Evolutionary conservation across 495 filamentous ascomycete genomes (phyloP), one percentile per base, ranked within the genome.

Genomic region (Penicillium simplicissimum): DNA sequence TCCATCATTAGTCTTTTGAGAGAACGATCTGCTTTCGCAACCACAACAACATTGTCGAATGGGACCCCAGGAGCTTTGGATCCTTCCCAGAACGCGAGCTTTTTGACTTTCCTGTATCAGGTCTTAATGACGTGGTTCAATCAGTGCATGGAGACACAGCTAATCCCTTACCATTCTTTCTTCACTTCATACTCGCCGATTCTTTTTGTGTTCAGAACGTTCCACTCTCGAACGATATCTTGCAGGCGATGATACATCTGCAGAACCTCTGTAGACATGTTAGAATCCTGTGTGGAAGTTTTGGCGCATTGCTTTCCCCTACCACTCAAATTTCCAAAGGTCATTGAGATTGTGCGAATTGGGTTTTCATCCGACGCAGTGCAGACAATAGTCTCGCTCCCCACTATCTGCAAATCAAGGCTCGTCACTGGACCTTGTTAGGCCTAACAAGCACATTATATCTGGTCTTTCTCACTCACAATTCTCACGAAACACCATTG

Each of bases 1-100:
- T 55, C 52, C 52, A 55, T 55, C 52, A 35, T 55, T 34, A 55
- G 3, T 15, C 36, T 37, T 14, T 55, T 55, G 19, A 38, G 36
- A 11, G 35, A 13, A 11, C 14, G 17, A 14, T 55, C 52, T 33
- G 52, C 8, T 40, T 55, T 37, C 17, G 52, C 34, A 25, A 55
- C 52, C 33, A 40, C 52, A 19, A 37, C 5, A 19, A 55, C 52
- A 25, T 11, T 55, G 33, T 31, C 10, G 19, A 55, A 55, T 31
- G 52, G 52, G 6, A 8, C 21, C 3, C 21, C 36, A 3, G 52
- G 34, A 19, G 34, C 21, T 25, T 40, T 38, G 9, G 52, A 55
- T 37, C 21, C 52, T 19, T 55, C 23, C 52, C 34, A 40, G 36
- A 55, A 55, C 23, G 40, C 52, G 7, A 55, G 36, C 3, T 35